Conservation (phyloP, 2,329 filamentous ascomycete species). For the Periglandula ipomoeae region DNA sequence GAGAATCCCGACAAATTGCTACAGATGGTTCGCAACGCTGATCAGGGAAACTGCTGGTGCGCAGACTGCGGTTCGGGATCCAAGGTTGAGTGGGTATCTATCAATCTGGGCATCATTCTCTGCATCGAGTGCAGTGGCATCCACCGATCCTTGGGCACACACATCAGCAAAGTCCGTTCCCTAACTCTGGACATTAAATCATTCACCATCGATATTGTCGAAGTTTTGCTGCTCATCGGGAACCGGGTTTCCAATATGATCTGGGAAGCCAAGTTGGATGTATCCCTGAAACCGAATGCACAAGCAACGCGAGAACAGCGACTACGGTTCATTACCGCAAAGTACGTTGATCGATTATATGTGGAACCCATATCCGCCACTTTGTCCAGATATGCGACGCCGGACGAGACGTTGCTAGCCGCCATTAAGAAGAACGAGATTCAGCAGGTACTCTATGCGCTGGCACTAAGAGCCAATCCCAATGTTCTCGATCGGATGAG, state of each 20-base stretch:
- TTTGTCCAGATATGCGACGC: conserved; percentile 63
- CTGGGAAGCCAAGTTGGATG: conserved; percentile 82
- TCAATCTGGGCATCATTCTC: conserved; percentile 90
- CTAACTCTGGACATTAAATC: conserved; percentile 92
- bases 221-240: conserved; percentile 81
- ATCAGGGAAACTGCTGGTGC: conserved; percentile 88
- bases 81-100: conserved; percentile 98
- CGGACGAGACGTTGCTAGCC: conserved; percentile 83
- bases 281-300: conserved; percentile 60
- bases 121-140: conserved; percentile 99
- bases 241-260: conserved; percentile 95
- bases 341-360: conserved; percentile 79
- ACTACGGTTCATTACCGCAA: conserved; percentile 88
- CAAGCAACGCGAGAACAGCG: conserved; percentile 82
- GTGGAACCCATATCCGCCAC: conserved; percentile 70
- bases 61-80: conserved; percentile 86
- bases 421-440: conserved; percentile 96
- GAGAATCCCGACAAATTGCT: conserved; percentile 80
- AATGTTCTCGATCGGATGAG: conserved; percentile 81
- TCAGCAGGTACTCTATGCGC: conserved; percentile 80
- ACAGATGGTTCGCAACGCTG: conserved; percentile 77
- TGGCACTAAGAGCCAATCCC: conserved; percentile 78
- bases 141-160: conserved; percentile 88
- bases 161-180: conserved; percentile 95
- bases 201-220: conserved; percentile 94